Evolutionary conservation across 768 basidiomycete genomes (phyloP), one percentile per base, ranked within the genome.

Genomic region (Pleurotus ostreatus): DNA sequence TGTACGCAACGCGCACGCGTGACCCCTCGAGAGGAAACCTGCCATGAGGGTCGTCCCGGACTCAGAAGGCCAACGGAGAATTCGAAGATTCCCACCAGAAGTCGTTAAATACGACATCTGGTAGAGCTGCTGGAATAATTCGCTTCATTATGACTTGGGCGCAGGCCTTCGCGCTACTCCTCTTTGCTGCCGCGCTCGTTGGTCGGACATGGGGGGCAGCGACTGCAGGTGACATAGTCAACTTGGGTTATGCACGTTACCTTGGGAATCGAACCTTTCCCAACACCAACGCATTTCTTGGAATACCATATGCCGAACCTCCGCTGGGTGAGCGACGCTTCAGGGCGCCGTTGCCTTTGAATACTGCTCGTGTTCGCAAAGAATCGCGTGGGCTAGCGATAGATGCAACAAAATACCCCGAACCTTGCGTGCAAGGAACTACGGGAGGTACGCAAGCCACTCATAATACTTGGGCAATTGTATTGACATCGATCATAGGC

Each of bases 171-270:
- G 30, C 30, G 8, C 30, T 34, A 8, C 3, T 34, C 7, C 30
- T 34, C 30, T 34, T 34, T 34, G 30, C 30, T 34, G 30, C 30
- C 2, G 30, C 30, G 3, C 30, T 34, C 8, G 30, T 1, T 11
- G 30, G 30, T 11, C 30, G 11, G 11, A 34, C 30, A 34, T 34
- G 30, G 30, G 30, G 30, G 3, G 30, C 30, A 34, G 30, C 30
- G 30, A 34, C 30, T 3, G 30, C 30, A 34, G 30, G 41, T 11
- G 41, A 69, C 56, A 67, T 82, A 23, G 76, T 84, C 40, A 77
- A 84, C 60, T 74, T 81, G 12, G 84, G 83, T 13, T 85, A 88
- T 57, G 81, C 80, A 1, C 75, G 71, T 53, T 87, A 84, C 60
- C 69, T 71, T 3, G 85, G 84, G 2, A 83, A 82, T 57, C 68